These are phyloP conservation scores for Trichoderma atrobrunneum DNA, from an alignment of 2,329 filamentous ascomycete genomes.

Conservation along the genomic window DNA sequence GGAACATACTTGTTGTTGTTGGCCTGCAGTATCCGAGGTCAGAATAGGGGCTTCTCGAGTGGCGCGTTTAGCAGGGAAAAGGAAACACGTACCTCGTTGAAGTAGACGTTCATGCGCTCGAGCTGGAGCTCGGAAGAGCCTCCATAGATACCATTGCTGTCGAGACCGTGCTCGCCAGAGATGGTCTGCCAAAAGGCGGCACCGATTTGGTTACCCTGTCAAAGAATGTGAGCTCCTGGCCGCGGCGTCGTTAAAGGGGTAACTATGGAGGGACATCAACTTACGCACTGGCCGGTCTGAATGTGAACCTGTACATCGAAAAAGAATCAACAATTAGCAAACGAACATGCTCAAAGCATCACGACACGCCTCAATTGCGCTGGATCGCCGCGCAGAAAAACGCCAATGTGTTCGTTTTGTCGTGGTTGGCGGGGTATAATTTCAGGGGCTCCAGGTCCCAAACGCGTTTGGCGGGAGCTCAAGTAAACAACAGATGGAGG, in stretches of 20 bases:
- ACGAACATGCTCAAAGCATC: constrained; percentile 22
- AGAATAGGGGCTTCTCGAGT: background rate
- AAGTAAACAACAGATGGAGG: background rate
- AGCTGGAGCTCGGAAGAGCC: constrained; percentile 98
- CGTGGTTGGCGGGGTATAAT: constrained; percentile 31
- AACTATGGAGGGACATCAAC: constrained; percentile 30
- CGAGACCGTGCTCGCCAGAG: constrained; percentile 91
- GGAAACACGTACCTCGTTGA: constrained; percentile 62
- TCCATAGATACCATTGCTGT: constrained; percentile 98
- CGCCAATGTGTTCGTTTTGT: background rate
- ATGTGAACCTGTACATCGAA: constrained; percentile 85
- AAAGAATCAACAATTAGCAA: constrained; percentile 53
- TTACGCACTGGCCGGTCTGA: constrained; percentile 99
- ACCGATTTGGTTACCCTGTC: constrained; percentile 99
- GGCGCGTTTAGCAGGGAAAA: background rate
- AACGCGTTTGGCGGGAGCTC: constrained; percentile 39
- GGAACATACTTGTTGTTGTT: constrained; percentile 99
- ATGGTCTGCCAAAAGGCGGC: constrained; percentile 98
- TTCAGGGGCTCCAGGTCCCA: constrained; percentile 34
- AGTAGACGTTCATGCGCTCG: constrained; percentile 99
- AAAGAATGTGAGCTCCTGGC: constrained; percentile 38
- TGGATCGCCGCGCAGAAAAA: constrained; percentile 5
- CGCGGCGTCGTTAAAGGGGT: background rate
- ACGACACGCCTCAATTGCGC: background rate
- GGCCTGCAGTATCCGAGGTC: constrained; percentile 53